These are phyloP conservation scores for Metschnikowia amazonensis DNA, from an alignment of 805 yeast genomes.

Conservation along the genomic window DNA sequence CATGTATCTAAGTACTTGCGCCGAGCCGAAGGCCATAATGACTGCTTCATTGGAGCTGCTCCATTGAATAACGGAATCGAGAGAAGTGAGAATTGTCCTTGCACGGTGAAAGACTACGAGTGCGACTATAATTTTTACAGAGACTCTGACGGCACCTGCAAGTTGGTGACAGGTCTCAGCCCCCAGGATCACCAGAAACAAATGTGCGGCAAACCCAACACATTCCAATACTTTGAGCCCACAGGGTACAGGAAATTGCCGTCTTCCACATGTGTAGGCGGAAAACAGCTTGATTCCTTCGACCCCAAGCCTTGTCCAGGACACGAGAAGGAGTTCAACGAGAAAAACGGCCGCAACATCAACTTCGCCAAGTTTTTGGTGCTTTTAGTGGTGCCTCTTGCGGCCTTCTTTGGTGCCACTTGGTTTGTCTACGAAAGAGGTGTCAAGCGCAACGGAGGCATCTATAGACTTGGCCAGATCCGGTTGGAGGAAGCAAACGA, in stretches of 20 bases:
- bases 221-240: constrained; percentile 74
- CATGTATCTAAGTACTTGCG: constrained; percentile 41
- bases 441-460: constrained; percentile 73
- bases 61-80: constrained; percentile 54
- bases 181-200: constrained; percentile 59
- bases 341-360: constrained; percentile 50
- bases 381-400: constrained; percentile 54
- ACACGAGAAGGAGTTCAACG: constrained; percentile 58
- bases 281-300: constrained; percentile 64
- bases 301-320: constrained; percentile 84
- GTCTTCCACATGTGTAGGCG: constrained; percentile 80
- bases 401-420: constrained; percentile 48
- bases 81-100: constrained; percentile 64
- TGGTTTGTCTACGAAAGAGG: constrained; percentile 80
- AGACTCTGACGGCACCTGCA: constrained; percentile 78
- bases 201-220: constrained; percentile 54
- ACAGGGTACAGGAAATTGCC: constrained; percentile 92
- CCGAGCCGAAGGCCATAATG: constrained; percentile 41
- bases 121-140: constrained; percentile 85
- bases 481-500: constrained; percentile 67
- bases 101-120: constrained; percentile 84
- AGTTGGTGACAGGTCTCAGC: constrained; percentile 66
- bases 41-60: constrained; percentile 70
- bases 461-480: constrained; percentile 77
- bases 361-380: constrained; percentile 49